A percentile compares a stretch with the other conserved stretches of the same genome.
Conservation (phyloP, 129 eudicot species). For the Chrysanthemum makinoi region DNA sequence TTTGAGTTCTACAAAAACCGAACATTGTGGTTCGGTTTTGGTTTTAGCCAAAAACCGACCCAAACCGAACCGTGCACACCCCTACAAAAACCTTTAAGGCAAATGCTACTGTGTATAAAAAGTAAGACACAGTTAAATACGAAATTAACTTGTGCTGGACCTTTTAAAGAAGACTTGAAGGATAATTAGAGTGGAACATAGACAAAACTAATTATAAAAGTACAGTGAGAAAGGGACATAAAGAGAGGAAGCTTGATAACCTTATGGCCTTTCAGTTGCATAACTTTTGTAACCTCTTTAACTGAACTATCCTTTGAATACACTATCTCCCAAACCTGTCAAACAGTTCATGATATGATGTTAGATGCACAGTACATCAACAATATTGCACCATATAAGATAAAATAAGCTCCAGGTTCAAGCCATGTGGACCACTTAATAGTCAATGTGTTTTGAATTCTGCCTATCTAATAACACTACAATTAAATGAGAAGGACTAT, state of each 20-base stretch:
- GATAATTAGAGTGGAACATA: not conserved
- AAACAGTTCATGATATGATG: constrained; percentile 4
- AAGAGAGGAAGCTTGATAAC: constrained; percentile 32
- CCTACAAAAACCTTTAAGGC: not conserved
- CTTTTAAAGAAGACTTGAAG: not conserved
- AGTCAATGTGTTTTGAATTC: not conserved
- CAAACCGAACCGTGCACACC: too few relatives aligned
- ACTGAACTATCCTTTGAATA: constrained; percentile 89
- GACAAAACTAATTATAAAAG: constrained; percentile 1
- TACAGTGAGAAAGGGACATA: not conserved
- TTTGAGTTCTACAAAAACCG: too few relatives aligned
- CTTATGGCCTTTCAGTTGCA: constrained; percentile 99
- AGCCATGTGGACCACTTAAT: not conserved
- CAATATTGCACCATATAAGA: constrained; percentile 1
- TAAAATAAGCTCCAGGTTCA: constrained; percentile 2
- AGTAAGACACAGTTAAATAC: not conserved
- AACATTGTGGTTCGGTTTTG: too few relatives aligned
- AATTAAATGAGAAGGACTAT: too few relatives aligned
- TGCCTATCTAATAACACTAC: not conserved
- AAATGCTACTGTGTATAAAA: constrained; percentile 5
- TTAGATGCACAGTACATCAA: not conserved
- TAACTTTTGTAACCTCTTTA: constrained; percentile 80
- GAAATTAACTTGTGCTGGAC: not conserved
- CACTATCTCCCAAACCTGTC: constrained; percentile 94
- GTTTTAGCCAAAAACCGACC: too few relatives aligned